Base-by-base conservation (phyloP, 495 filamentous ascomycete genomes). In the Acidomyces sp. region DNA sequence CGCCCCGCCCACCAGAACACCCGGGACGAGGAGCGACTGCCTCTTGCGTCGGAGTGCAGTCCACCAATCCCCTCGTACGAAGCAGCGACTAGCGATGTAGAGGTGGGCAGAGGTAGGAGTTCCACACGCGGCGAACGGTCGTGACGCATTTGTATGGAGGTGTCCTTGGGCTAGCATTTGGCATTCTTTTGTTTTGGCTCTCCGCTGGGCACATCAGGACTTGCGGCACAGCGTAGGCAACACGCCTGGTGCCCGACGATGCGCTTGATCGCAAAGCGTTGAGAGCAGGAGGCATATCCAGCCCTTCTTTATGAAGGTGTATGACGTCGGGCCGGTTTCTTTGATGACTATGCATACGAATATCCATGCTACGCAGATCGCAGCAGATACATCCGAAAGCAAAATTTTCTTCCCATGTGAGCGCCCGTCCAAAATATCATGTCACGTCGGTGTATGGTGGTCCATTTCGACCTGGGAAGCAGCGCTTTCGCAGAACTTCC, bases 1-100 rank as follows among this genome's bases (percentile, higher is more conserved):
- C 39, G 45, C 29, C 26, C 37, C n/a, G 46, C 37, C 2, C 28
- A 39, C 25, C 25, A 42, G 15, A 3, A 11, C 4, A 26, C 18
- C 5, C 22, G 31, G 11, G 27, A 42, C 13, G 49, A 49, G 3
- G 28, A 29, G 26, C 23, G 21, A 23, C 46, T 45, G 10, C 25
- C 39, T 6, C 20, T 47, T 5, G 34, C 26, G n/a, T 40, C 11
- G 20, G 16, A 37, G 24, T 19, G 16, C 13, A 46, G 42, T 26
- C 51, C 53, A 10, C 60, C 58, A 17, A 61, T 63, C 17, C 60
- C 60, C 22, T 61, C 45, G 19, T 63, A 63, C 34, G 58, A 59
- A 26, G 60, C 54, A 2, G 60, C 58, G 9, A 50, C 49, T 3
- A 43, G 34, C 22, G 43, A 48, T 34, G 34, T 23, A 15, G 41